Conservation (phyloP, 164 flowering plant genomes). For the Annona cherimola region DNA sequence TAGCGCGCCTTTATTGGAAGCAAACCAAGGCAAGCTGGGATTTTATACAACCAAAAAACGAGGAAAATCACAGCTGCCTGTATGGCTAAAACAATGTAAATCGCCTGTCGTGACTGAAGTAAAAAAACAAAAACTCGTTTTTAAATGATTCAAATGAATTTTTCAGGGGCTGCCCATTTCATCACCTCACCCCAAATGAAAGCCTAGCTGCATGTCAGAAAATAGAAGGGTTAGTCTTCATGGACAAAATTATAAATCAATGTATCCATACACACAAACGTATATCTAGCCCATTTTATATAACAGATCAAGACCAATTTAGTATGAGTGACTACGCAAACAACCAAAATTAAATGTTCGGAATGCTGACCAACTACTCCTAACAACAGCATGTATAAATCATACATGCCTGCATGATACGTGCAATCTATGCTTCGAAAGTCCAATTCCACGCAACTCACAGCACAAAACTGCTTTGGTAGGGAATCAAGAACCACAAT, state of each 20-base stretch:
- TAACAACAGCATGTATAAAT: too few relatives aligned
- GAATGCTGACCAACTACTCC: too few relatives aligned
- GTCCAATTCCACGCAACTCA: too few relatives aligned
- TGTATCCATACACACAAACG: too few relatives aligned
- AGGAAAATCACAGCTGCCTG: conserved; percentile 34
- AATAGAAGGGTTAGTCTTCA: neutral
- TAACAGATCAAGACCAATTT: too few relatives aligned
- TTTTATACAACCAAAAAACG: conserved; percentile 14
- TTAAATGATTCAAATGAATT: conserved; percentile 7
- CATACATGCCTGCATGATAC: too few relatives aligned
- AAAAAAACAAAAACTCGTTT: conserved; percentile 11
- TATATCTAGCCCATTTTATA: too few relatives aligned
- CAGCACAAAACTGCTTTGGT: too few relatives aligned
- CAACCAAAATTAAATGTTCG: too few relatives aligned
- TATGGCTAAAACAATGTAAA: conserved; percentile 34
- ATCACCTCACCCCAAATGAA: conserved; percentile 1
- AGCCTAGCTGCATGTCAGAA: conserved; percentile 18
- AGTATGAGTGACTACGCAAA: too few relatives aligned
- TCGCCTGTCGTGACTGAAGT: conserved; percentile 15
- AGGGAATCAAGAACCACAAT: too few relatives aligned
- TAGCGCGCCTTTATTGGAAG: conserved; percentile 23
- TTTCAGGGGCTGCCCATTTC: neutral
- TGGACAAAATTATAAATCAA: neutral
- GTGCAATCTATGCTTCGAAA: too few relatives aligned
- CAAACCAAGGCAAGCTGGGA: conserved; percentile 43